A percentile compares a stretch with the other conserved stretches of the same genome.
Conservation (phyloP, 768 basidiomycete genomes). For the Podaxis sp. region DNA sequence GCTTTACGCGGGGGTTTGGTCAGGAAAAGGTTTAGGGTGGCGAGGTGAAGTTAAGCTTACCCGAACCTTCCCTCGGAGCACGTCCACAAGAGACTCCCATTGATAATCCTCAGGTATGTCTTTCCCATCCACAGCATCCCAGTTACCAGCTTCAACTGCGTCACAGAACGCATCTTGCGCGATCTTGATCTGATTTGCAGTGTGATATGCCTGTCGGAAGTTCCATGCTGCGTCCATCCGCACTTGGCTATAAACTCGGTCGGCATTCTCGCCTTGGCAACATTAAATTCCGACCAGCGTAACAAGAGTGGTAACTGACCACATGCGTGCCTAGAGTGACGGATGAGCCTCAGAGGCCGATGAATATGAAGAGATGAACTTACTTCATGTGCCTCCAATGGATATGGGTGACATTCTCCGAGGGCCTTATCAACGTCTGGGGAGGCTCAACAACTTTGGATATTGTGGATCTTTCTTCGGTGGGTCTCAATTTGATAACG, state of each 20-base stretch:
- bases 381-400: slow-evolving; percentile 79
- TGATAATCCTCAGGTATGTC: slow-evolving; percentile 59
- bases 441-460: slow-evolving; percentile 76
- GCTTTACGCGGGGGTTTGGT: slow-evolving; percentile 14
- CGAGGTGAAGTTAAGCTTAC: slow-evolving; percentile 25
- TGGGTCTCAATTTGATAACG: slow-evolving; percentile 71
- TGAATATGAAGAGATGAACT: slow-evolving; percentile 7
- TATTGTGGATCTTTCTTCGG: slow-evolving; percentile 60
- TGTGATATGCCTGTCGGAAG: slow-evolving; percentile 68
- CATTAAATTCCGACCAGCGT: background rate
- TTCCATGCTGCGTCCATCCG: slow-evolving; percentile 66
- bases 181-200: slow-evolving; percentile 60
- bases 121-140: slow-evolving; percentile 31
- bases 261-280: slow-evolving; percentile 52
- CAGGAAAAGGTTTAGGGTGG: background rate
- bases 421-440: slow-evolving; percentile 38
- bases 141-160: slow-evolving; percentile 40
- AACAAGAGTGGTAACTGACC: slow-evolving; percentile 24
- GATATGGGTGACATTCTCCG: slow-evolving; percentile 28
- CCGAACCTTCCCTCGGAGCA: slow-evolving; percentile 71
- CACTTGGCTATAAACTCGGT: slow-evolving; percentile 36
- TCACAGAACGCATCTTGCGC: slow-evolving; percentile 66
- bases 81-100: slow-evolving; percentile 69
- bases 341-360: background rate
- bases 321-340: slow-evolving; percentile 54